These are phyloP conservation scores for Solanum virginianum DNA, from an alignment of 257 asterid species.

Conservation along the genomic window DNA sequence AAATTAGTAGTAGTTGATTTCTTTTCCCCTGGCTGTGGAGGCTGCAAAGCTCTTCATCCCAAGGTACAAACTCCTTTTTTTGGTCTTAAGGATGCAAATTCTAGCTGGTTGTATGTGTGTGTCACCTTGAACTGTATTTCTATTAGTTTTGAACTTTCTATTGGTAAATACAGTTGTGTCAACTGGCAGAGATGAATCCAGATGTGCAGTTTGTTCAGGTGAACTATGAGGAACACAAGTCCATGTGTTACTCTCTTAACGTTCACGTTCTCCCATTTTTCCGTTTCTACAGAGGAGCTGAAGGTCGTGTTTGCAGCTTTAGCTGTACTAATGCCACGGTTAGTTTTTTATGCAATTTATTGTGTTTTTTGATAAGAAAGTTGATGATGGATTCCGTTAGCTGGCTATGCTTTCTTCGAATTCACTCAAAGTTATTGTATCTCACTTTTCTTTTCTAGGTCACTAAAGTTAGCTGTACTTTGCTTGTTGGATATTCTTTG, in stretches of 20 bases:
- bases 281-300: conserved; percentile 32
- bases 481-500: background rate
- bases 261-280: conserved; percentile 40
- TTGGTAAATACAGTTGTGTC: conserved; percentile 28
- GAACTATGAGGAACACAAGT: conserved; percentile 30
- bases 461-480: too few species aligned
- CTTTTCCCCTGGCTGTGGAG: conserved; percentile 41
- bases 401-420: background rate
- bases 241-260: conserved; percentile 27
- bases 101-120: background rate
- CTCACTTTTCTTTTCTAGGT: background rate
- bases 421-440: background rate
- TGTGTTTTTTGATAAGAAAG: background rate
- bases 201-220: conserved; percentile 27
- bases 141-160: background rate
- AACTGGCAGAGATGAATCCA: conserved; percentile 32
- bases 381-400: background rate
- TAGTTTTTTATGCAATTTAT: background rate
- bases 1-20: conserved; percentile 30
- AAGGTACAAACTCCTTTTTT: conserved; percentile 13
- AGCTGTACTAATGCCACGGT: conserved; percentile 40
- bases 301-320: conserved; percentile 37
- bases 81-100: background rate
- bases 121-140: background rate
- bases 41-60: conserved; percentile 41